Conservation (phyloP, 768 basidiomycete genomes). For the Leccinellum albellum region DNA sequence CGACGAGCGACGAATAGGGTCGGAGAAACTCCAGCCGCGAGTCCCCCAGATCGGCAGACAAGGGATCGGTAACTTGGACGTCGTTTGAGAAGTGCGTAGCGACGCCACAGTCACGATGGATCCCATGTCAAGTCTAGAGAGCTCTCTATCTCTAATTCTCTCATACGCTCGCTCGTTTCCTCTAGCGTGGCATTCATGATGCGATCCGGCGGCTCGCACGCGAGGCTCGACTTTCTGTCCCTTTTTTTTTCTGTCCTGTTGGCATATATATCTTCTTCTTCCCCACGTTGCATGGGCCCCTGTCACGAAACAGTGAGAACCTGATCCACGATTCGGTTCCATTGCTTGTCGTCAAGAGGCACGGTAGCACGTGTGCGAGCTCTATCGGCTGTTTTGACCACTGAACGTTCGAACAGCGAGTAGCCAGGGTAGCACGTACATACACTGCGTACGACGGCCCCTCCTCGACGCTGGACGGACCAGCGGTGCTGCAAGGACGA, state of each 20-base stretch:
- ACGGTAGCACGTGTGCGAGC: not conserved
- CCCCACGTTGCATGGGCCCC: constrained; percentile 18
- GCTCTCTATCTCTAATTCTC: not conserved
- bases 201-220: not conserved
- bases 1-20: not conserved
- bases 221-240: not conserved
- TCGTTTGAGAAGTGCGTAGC: not conserved
- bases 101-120: not conserved
- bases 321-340: not conserved
- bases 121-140: not conserved
- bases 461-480: not conserved
- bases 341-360: not conserved
- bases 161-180: not conserved
- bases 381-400: not conserved
- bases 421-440: not conserved
- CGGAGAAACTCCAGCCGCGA: not conserved
- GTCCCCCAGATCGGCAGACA: not conserved
- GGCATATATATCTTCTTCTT: not conserved
- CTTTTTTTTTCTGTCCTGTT: not conserved
- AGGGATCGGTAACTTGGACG: not conserved
- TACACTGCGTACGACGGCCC: too few species aligned
- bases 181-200: not conserved
- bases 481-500: not conserved
- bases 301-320: not conserved
- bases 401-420: not conserved